Percentiles rank a stretch among this genome's conserved stretches.
Evolutionary conservation across 805 yeast species (phyloP).

Genomic region (Ogataea wickerhamii): DNA sequence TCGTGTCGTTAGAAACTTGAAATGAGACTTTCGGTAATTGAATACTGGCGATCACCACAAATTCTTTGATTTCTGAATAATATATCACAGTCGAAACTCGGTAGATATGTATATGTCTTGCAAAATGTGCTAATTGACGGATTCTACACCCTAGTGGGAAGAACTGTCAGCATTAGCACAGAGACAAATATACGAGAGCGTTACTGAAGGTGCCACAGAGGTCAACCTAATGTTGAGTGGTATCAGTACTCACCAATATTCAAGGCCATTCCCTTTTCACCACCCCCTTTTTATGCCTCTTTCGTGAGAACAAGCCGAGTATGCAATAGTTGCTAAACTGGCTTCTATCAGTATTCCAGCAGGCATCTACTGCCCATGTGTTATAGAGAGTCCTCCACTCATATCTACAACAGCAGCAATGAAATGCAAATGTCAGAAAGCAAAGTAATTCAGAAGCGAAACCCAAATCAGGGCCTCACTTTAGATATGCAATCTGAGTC

Average conservation of each 20-base stretch:
- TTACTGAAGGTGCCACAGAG: constrained; percentile 5
- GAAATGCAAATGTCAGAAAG: constrained; percentile 4
- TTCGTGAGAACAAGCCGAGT: constrained; percentile 7
- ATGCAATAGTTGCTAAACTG: constrained; percentile 6
- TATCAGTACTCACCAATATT: constrained; percentile 9
- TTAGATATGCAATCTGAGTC: constrained; percentile 7
- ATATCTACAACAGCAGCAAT: constrained; percentile 6
- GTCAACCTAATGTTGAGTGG: constrained; percentile 7
- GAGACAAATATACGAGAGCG: constrained; percentile 4
- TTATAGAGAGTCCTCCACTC: constrained; percentile 8
- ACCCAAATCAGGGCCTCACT: constrained; percentile 9
- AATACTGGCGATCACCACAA: too few relatives aligned
- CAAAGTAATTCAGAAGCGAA: constrained; percentile 8
- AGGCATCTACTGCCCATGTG: constrained; percentile 11
- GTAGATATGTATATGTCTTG: not conserved
- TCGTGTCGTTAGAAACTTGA: too few relatives aligned
- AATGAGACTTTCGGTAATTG: too few relatives aligned
- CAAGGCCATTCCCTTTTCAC: constrained; percentile 11
- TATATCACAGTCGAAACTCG: too few relatives aligned
- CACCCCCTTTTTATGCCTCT: constrained; percentile 11
- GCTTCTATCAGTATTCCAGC: constrained; percentile 6
- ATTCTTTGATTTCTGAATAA: too few relatives aligned
- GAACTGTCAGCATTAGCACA: constrained; percentile 7
- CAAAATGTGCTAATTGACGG: constrained; percentile 6
- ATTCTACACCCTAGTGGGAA: too few relatives aligned